phyloP scores from a whole-genome alignment of 2,329 filamentous ascomycete genomes.

The Chalaropsis ovoidea region DNA sequence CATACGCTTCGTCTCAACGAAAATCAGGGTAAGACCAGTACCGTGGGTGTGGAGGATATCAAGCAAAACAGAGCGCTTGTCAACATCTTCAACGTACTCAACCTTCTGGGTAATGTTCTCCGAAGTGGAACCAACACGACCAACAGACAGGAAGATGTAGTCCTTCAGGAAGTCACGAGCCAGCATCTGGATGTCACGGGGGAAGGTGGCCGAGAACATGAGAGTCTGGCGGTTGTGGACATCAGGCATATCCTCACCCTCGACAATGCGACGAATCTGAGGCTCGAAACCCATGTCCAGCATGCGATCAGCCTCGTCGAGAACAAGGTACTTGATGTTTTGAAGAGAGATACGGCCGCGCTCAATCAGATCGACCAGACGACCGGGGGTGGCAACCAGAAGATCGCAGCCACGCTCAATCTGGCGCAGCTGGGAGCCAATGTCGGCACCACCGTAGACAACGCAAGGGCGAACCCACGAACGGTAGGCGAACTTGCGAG shows the following conservation, averaged over 20 bases:
- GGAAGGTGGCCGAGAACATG: slow-evolving; percentile 99
- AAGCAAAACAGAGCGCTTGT: slow-evolving; percentile 95
- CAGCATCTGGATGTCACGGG: slow-evolving; percentile 97
- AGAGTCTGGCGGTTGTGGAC: slow-evolving; percentile 84
- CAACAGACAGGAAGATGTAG: slow-evolving; percentile 97
- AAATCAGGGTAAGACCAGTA: slow-evolving; percentile 87
- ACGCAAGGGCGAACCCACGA: slow-evolving; percentile 98
- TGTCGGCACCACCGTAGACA: slow-evolving; percentile 97
- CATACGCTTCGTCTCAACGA: slow-evolving; percentile 99
- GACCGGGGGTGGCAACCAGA: slow-evolving; percentile 90
- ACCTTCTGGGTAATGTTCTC: slow-evolving; percentile 99
- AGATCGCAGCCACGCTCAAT: slow-evolving; percentile 97
- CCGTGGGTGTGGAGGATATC: slow-evolving; percentile 89
- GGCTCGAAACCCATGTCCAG: slow-evolving; percentile 99
- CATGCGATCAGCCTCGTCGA: slow-evolving; percentile 99
- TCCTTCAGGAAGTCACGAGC: slow-evolving; percentile 98
- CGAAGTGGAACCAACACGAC: slow-evolving; percentile 97
- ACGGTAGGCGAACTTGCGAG: slow-evolving; percentile 96
- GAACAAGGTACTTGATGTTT: slow-evolving; percentile 98
- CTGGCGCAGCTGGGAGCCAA: slow-evolving; percentile 93
- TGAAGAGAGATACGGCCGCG: slow-evolving; percentile 92
- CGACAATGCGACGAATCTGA: slow-evolving; percentile 96
- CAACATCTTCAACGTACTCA: slow-evolving; percentile 90
- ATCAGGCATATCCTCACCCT: slow-evolving; percentile 92
- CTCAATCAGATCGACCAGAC: slow-evolving; percentile 96